A percentile compares a stretch with the other conserved stretches of the same genome.
These are phyloP conservation scores for Candida hungchunana DNA, from an alignment of 805 yeast genomes.

Conservation along the genomic window DNA sequence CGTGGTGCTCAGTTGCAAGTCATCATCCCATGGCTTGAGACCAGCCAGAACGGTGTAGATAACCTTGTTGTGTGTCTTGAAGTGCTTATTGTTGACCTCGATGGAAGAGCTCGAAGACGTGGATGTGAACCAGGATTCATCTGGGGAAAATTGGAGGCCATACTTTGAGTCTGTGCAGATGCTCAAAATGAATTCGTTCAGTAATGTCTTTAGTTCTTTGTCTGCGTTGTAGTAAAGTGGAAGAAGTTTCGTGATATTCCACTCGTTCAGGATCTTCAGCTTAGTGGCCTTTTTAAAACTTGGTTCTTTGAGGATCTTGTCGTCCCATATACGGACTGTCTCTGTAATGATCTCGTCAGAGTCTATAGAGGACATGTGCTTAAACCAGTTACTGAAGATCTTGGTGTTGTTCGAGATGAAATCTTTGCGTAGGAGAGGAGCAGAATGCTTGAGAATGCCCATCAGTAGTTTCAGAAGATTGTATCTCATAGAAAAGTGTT, in stretches of 20 bases:
- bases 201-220: conserved; percentile 32
- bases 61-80: conserved; percentile 63
- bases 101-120: conserved; percentile 29
- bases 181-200: conserved; percentile 44
- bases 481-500: conserved; percentile 46
- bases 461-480: conserved; percentile 62
- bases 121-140: conserved; percentile 46
- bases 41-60: conserved; percentile 56
- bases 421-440: conserved; percentile 60
- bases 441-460: conserved; percentile 42
- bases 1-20: conserved; percentile 52
- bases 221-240: conserved; percentile 42
- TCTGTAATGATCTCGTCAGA: conserved; percentile 35
- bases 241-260: conserved; percentile 56
- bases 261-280: conserved; percentile 73
- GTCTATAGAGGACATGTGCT: conserved; percentile 54
- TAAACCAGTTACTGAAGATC: conserved; percentile 64
- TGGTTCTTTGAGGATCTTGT: conserved; percentile 52
- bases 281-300: conserved; percentile 65
- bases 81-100: conserved; percentile 44
- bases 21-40: conserved; percentile 81
- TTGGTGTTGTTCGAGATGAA: conserved; percentile 52
- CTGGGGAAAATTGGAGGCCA: conserved; percentile 44
- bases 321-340: conserved; percentile 45
- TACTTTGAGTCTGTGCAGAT: conserved; percentile 45